These are phyloP conservation scores for Fusarium kyushuense DNA, from an alignment of 2,329 filamentous ascomycete species.

Conservation along the genomic window DNA sequence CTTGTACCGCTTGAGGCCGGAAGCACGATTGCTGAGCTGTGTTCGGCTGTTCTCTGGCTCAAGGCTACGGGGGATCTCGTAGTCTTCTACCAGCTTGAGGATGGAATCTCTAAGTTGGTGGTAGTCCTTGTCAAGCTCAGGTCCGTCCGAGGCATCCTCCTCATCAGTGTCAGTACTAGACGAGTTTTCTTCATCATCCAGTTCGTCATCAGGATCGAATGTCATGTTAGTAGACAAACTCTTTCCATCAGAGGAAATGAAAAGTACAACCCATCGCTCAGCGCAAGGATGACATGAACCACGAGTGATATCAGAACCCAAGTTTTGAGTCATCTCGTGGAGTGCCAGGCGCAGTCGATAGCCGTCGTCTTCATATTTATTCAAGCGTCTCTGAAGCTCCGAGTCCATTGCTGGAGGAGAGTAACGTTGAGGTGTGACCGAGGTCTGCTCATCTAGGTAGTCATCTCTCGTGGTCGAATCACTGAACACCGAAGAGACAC, in stretches of 20 bases:
- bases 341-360: conserved; percentile 74
- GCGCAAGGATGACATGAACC: conserved; percentile 82
- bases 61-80: conserved; percentile 78
- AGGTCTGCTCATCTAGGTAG: conserved; percentile 67
- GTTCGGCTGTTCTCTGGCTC: conserved; percentile 70
- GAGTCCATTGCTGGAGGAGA: conserved; percentile 65
- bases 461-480: conserved; percentile 77
- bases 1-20: conserved; percentile 68
- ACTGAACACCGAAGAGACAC: conserved; percentile 77
- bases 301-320: conserved; percentile 73
- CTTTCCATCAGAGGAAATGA: conserved; percentile 79
- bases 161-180: conserved; percentile 71
- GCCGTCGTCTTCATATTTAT: conserved; percentile 72
- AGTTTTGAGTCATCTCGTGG: conserved; percentile 75
- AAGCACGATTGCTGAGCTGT: conserved; percentile 78
- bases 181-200: conserved; percentile 73
- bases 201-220: conserved; percentile 75
- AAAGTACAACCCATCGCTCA: conserved; percentile 85
- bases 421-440: conserved; percentile 64
- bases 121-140: conserved; percentile 81
- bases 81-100: conserved; percentile 83
- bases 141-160: conserved; percentile 69
- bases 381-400: conserved; percentile 58
- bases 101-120: conserved; percentile 85
- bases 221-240: conserved; percentile 77